These are phyloP conservation scores for Cystobasidium pallidum DNA, from an alignment of 1,284 basidiomycete species.

Conservation along the genomic window DNA sequence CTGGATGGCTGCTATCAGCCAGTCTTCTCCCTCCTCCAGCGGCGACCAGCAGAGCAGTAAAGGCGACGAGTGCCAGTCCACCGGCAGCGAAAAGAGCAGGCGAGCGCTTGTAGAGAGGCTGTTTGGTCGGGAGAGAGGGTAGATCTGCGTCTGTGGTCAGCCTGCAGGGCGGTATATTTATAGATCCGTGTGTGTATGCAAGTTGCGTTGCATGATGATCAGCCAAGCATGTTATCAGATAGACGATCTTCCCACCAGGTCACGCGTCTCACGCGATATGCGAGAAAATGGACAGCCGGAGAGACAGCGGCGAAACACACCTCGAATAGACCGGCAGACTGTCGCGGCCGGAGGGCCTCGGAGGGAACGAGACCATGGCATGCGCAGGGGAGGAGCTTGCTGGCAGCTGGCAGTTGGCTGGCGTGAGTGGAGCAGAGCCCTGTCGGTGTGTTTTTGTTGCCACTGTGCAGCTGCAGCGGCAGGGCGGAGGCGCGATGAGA, in stretches of 20 bases:
- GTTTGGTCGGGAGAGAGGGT: not conserved
- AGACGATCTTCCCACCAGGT: not conserved
- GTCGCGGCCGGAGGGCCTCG: not conserved
- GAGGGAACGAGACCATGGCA: constrained; percentile 5
- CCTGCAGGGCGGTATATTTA: too few species aligned
- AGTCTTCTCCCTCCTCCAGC: not conserved
- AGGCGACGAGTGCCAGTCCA: not conserved
- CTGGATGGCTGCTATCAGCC: not conserved
- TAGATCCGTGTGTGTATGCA: too few species aligned
- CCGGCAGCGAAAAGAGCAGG: not conserved
- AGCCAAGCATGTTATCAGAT: not conserved
- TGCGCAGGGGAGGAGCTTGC: too few species aligned
- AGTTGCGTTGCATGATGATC: too few species aligned
- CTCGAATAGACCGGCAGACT: not conserved
- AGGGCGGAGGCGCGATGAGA: too few species aligned
- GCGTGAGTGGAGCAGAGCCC: not conserved
- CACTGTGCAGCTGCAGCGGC: too few species aligned
- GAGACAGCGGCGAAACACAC: not conserved
- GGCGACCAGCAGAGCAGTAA: not conserved
- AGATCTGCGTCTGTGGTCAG: not conserved
- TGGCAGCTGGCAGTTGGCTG: too few species aligned
- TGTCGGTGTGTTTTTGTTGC: too few species aligned
- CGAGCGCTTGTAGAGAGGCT: constrained; percentile 12
- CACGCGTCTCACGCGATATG: not conserved
- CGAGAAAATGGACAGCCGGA: not conserved